Evolutionary conservation across 2,329 filamentous ascomycete genomes (phyloP), one percentile per base, ranked within the genome.

Genomic region (Fusarium praegraminearum): DNA sequence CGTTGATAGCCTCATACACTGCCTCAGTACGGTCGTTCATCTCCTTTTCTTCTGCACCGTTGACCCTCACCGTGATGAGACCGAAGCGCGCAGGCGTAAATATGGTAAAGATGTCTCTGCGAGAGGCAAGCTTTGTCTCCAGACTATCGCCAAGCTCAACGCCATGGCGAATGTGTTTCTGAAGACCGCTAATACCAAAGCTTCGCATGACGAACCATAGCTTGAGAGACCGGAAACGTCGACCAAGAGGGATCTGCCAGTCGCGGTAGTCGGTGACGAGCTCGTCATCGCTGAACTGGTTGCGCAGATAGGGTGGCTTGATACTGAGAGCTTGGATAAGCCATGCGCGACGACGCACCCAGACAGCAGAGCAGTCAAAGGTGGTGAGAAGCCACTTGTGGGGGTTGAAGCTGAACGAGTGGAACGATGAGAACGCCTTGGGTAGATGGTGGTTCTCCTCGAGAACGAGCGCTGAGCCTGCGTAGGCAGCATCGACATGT

Each of bases 301-400:
- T 98, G 69, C 90, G 80, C 30, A 98, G 88, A 82, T 97, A 98
- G 7, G 91, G 86, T 0, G 93, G 93, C 18, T 91, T 91, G 77
- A 96, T 91, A 76, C 88, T 90, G 43, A 97, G 86, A 1, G 94
- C 92, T 65, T 90, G 86, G 44, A 91, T 93, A n/a, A 98, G 87
- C 80, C 94, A 90, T 57, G 84, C 82, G 18, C 94, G 88, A 74
- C 90, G 86, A 67, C 90, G 90, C 50, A 98, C 89, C 81, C 89
- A 98, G 46, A 97, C 86, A 70, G 91, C 91, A 57, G 91, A 93
- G 74, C 85, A 87, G 78, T 98, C 95, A 75, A 98, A 98, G 80
- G 97, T 97, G 60, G 93, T 94, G 20, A 98, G 89, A 49, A 98
- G 85, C 95, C 95, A 98, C 83, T 98, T 98, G 85, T 98, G 94